Conservation (phyloP, 2,329 filamentous ascomycete genomes). For the Pseudodiploospora longispora region DNA sequence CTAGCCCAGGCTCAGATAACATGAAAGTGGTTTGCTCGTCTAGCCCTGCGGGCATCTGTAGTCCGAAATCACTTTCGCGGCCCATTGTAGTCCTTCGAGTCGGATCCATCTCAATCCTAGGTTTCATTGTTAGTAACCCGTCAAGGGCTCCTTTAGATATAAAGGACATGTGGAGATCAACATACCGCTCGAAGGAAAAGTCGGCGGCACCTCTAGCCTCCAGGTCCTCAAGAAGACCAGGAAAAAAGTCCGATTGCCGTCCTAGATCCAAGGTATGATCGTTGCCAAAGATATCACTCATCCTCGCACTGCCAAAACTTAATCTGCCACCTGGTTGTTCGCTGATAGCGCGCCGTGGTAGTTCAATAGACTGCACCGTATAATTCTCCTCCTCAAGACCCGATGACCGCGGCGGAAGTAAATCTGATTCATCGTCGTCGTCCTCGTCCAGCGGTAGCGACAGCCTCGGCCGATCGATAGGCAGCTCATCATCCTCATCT, state of each 20-base stretch:
- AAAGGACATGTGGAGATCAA: not conserved
- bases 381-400: slow-evolving; percentile 51
- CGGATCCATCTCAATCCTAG: slow-evolving; percentile 33
- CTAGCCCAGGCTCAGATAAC: slow-evolving; percentile 27
- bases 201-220: slow-evolving; percentile 30
- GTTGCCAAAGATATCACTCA: slow-evolving; percentile 42
- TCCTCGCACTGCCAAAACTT: slow-evolving; percentile 44
- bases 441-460: slow-evolving; percentile 45
- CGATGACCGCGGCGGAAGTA: slow-evolving; percentile 46
- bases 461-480: slow-evolving; percentile 43
- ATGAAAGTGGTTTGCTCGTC: slow-evolving; percentile 45
- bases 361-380: slow-evolving; percentile 51
- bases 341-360: slow-evolving; percentile 44
- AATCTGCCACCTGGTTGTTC: slow-evolving; percentile 37
- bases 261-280: slow-evolving; percentile 34
- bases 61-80: slow-evolving; percentile 42
- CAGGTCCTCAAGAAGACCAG: slow-evolving; percentile 36
- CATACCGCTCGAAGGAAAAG: slow-evolving; percentile 37
- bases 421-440: slow-evolving; percentile 42
- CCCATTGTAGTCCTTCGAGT: slow-evolving; percentile 31
- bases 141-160: not conserved
- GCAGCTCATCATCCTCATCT: slow-evolving; percentile 43
- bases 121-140: slow-evolving; percentile 8
- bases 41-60: slow-evolving; percentile 39
- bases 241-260: slow-evolving; percentile 45